Evolutionary conservation across 306 rosid species (phyloP).

Genomic region (Lathyrus oleraceus): DNA sequence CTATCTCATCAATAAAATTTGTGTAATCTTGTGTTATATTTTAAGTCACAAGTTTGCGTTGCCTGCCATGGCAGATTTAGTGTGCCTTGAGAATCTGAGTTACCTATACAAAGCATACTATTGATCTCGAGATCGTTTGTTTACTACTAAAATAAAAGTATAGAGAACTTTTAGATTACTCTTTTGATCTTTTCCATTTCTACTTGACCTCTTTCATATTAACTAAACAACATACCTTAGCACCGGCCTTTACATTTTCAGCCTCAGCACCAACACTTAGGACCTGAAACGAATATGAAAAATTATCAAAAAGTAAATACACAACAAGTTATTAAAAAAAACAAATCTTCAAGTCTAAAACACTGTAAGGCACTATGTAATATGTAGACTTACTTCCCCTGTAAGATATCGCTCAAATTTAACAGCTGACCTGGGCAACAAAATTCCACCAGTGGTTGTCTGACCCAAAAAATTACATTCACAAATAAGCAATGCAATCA

Average conservation of each 20-base stretch:
- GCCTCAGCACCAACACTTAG: constrained; percentile 80
- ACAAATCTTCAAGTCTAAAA: neutral
- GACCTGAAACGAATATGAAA: constrained; percentile 53
- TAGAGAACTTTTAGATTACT: neutral
- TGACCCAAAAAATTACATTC: constrained; percentile 39
- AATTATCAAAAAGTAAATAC: constrained; percentile 12
- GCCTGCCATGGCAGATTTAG: neutral
- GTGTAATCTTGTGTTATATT: neutral
- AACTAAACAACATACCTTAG: constrained; percentile 58
- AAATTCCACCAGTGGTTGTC: constrained; percentile 88
- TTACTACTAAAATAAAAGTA: neutral
- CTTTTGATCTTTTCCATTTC: neutral
- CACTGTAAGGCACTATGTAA: constrained; percentile 3
- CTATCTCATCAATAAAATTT: neutral
- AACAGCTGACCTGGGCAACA: constrained; percentile 88
- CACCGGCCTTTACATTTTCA: constrained; percentile 67
- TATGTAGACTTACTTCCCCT: constrained; percentile 70
- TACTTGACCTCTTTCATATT: constrained; percentile 8
- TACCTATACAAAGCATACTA: constrained; percentile 1
- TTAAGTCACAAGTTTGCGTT: neutral
- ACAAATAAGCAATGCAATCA: constrained; percentile 13
- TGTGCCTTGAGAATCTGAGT: neutral
- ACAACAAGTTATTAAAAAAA: neutral
- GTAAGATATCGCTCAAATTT: constrained; percentile 86
- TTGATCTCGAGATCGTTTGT: neutral